phyloP scores from a whole-genome alignment of 2,329 filamentous ascomycete genomes.

The Epichloe glyceriae region DNA sequence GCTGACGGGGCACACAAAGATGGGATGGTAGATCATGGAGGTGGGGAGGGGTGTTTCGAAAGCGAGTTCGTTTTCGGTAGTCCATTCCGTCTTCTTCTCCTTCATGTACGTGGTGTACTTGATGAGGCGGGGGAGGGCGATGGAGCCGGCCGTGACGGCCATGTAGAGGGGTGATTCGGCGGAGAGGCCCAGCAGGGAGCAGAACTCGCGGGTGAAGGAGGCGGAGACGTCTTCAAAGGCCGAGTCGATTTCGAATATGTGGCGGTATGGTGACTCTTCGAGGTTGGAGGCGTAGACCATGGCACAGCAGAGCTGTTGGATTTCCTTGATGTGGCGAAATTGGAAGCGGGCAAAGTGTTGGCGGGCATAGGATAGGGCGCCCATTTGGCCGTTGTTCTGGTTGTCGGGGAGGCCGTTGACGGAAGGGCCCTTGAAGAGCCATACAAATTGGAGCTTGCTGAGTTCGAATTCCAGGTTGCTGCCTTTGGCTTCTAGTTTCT shows the following conservation, averaged over 20 bases:
- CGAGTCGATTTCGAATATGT: conserved; percentile 60
- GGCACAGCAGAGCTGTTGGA: conserved; percentile 68
- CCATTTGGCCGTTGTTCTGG: conserved; percentile 39
- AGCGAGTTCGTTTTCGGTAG: conserved; percentile 76
- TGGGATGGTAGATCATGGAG: conserved; percentile 71
- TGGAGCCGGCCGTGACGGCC: conserved; percentile 80
- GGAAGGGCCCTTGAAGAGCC: conserved; percentile 58
- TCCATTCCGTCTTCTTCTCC: conserved; percentile 89
- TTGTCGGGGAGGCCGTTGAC: conserved; percentile 43
- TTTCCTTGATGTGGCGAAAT: conserved; percentile 61
- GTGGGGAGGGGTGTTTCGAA: conserved; percentile 53
- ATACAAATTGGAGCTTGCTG: conserved; percentile 77
- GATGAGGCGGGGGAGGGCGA: conserved; percentile 76
- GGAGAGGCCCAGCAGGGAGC: conserved; percentile 75
- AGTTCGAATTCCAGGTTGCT: conserved; percentile 95
- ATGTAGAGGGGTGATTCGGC: conserved; percentile 89
- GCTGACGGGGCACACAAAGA: conserved; percentile 94
- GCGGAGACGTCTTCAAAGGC: conserved; percentile 73
- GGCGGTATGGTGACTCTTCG: conserved; percentile 60
- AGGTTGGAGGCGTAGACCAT: conserved; percentile 72
- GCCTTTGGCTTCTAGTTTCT: conserved; percentile 62
- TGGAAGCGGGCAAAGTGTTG: conserved; percentile 64
- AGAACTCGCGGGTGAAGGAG: conserved; percentile 93
- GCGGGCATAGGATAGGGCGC: conserved; percentile 65
- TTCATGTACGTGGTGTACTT: conserved; percentile 84